phyloP scores from a whole-genome alignment of 345 rosid genomes.

The Pistacia atlantica region DNA sequence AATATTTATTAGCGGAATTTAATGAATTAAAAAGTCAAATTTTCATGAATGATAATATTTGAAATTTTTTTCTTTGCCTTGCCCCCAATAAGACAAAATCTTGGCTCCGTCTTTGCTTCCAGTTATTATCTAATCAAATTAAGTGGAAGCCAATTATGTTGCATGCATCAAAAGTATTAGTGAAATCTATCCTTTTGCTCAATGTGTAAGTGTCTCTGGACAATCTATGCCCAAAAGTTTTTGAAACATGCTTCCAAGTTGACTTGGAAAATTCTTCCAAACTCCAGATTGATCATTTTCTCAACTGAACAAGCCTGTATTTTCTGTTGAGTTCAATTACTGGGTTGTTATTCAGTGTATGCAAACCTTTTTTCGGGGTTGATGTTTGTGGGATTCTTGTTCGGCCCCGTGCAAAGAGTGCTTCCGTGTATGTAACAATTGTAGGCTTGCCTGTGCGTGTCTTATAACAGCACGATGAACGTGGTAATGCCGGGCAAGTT shows the following conservation, averaged over 20 bases:
- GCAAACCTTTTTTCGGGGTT: constrained; percentile 49
- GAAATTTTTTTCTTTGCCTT: no score
- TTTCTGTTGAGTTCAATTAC: constrained; percentile 33
- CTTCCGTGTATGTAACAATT: constrained; percentile 62
- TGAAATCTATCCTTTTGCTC: background rate
- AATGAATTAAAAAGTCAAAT: no score
- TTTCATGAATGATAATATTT: no score
- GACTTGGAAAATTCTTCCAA: constrained; percentile 11
- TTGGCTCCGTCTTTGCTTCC: no score
- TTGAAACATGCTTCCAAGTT: constrained; percentile 8
- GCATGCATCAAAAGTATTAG: background rate
- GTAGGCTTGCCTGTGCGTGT: constrained; percentile 86
- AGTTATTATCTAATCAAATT: no score
- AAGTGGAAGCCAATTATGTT: background rate
- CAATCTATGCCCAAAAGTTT: constrained; percentile 2
- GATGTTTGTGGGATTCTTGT: constrained; percentile 56
- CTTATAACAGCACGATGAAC: constrained; percentile 91
- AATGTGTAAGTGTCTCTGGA: background rate
- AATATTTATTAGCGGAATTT: no score
- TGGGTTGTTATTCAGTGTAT: constrained; percentile 47
- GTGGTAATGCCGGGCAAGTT: constrained; percentile 58
- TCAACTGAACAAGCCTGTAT: constrained; percentile 1
- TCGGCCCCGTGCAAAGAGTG: constrained; percentile 48
- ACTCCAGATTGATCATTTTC: constrained; percentile 15
- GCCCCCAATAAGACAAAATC: no score